phyloP scores from a whole-genome alignment of 73 alveolate genomes.

The Effrenium voratum region DNA sequence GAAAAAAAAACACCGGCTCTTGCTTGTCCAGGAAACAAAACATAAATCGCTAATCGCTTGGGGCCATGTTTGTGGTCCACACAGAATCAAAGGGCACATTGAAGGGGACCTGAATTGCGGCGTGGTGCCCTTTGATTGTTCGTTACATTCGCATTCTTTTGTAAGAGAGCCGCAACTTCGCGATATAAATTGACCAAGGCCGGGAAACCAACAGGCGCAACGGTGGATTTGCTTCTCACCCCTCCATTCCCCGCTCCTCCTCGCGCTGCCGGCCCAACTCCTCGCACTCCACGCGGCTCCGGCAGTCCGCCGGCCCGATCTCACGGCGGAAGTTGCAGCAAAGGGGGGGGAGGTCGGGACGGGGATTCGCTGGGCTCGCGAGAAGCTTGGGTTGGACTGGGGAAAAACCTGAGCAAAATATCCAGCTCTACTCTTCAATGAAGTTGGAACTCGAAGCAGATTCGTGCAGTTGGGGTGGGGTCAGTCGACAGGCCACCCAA shows the following conservation, averaged over 20 bases:
- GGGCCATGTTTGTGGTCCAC: too few species aligned
- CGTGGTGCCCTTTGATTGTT: background rate
- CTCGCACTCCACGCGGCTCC: constrained; percentile 60
- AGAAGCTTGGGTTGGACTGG: background rate
- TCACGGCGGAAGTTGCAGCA: background rate
- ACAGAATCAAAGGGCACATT: background rate
- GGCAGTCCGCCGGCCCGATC: constrained; percentile 17
- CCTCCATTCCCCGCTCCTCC: background rate
- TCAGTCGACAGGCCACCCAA: too few species aligned
- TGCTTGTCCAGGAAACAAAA: too few species aligned
- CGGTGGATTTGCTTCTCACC: background rate
- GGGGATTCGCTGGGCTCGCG: background rate
- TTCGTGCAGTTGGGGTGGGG: too few species aligned
- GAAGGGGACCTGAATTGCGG: background rate
- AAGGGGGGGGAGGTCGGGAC: background rate
- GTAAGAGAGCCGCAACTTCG: background rate
- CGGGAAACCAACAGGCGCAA: background rate
- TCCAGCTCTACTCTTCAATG: background rate
- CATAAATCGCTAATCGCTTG: too few species aligned
- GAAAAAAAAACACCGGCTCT: too few species aligned
- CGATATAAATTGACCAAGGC: background rate
- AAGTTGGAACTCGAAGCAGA: too few species aligned
- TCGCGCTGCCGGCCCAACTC: constrained; percentile 69
- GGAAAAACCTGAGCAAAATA: background rate
- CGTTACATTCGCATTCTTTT: background rate